Conservation (phyloP, 2,329 filamentous ascomycete genomes). For the Simplicillium aogashimaense region DNA sequence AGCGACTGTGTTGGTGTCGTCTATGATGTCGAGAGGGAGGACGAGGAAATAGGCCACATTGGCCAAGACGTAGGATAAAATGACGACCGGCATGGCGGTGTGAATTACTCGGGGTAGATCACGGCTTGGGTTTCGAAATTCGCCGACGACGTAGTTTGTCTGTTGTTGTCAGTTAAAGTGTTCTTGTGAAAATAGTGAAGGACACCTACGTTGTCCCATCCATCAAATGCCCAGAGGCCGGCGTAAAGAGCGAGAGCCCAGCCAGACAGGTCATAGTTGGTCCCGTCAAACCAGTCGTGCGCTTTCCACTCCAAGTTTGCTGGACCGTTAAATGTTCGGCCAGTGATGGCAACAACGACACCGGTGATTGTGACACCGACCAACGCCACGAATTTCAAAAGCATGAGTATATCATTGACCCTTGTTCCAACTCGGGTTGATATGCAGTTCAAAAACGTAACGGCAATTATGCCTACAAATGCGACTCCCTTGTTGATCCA, state of each 20-base stretch:
- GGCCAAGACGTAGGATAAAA: slow-evolving; percentile 78
- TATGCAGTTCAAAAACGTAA: slow-evolving; percentile 81
- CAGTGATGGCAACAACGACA: slow-evolving; percentile 80
- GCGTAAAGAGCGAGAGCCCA: slow-evolving; percentile 95
- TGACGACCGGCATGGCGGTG: slow-evolving; percentile 91
- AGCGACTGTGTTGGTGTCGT: slow-evolving; percentile 87
- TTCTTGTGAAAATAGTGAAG: slow-evolving; percentile 5
- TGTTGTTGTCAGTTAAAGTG: slow-evolving; percentile 24
- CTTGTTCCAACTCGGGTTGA: slow-evolving; percentile 82
- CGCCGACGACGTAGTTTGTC: slow-evolving; percentile 96
- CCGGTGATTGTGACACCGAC: slow-evolving; percentile 80
- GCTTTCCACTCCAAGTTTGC: slow-evolving; percentile 81
- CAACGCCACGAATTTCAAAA: slow-evolving; percentile 88
- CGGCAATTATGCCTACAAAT: slow-evolving; percentile 60
- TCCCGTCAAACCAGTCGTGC: slow-evolving; percentile 80
- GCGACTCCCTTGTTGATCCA: slow-evolving; percentile 92
- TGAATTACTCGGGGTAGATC: slow-evolving; percentile 94
- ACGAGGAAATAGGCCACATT: slow-evolving; percentile 95
- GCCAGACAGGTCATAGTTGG: slow-evolving; percentile 65
- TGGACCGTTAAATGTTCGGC: slow-evolving; percentile 65
- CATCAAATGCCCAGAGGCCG: slow-evolving; percentile 95
- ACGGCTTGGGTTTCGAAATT: slow-evolving; percentile 83
- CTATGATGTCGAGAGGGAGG: slow-evolving; percentile 68
- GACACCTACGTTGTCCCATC: slow-evolving; percentile 85
- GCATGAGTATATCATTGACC: slow-evolving; percentile 89